Base-by-base conservation (phyloP, 305 asterid species). In the Plantago rigida region DNA sequence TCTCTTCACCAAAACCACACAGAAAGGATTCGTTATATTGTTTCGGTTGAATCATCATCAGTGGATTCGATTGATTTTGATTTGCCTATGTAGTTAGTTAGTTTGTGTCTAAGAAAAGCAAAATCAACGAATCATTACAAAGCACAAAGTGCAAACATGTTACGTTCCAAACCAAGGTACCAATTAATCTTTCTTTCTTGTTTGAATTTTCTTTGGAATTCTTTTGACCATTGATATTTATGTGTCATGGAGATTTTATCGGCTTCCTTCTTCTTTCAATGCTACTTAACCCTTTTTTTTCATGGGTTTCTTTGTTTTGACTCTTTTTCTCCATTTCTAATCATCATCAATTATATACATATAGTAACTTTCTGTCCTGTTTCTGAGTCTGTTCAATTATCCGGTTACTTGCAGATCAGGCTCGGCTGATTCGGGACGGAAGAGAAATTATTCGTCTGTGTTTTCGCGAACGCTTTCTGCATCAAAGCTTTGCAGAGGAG, bases 401-500 rank as follows among this genome's bases (percentile, higher is more conserved):
- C 51, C 56, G 59, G 22, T 9, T 67, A 36, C 71, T 68, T 72
- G 55, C 68, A 87, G 97, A 79, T 82, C 85, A 64, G 88, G 76
- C 51, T 70, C 77, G 69, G 59, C 64, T 50, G 85, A 76, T 81
- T 52, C 77, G 47, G 87, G 81, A 49, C 79, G 71, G 10, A 91
- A 76, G 57, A 73, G 61, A 29, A 77, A 76, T 63, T 67, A 56
- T 65, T 64, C 83, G 49, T 81, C 84, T 2, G 63, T 81, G 13
- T 73, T 91, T 72, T 76, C 88, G 6, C 81, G 85, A 64, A 77
- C 85, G 50, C 56, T 89, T 58, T 81, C 85, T 62, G 79, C 86
- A 36, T 79, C 95, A 45, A 91, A 72, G 82, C 73, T 92, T 13
- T 88, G 96, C 67, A 80, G 94, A 70, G 93, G 94, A 13, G 93